Conservation (phyloP, 768 basidiomycete species). For the Tephrocybe sp. region DNA sequence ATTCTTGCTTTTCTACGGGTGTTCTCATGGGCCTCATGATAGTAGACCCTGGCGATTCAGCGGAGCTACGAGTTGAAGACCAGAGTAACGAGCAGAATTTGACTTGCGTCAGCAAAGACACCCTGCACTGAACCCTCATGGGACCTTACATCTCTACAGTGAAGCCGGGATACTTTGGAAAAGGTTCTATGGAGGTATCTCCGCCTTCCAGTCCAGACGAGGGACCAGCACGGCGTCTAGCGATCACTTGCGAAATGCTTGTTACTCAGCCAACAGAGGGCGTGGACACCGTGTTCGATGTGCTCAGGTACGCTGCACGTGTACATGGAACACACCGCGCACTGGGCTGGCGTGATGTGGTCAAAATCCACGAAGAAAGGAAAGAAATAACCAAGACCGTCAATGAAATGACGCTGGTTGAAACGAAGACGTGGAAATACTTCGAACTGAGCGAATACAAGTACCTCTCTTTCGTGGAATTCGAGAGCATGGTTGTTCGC, state of each 20-base stretch:
- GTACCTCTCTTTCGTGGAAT: slow-evolving; percentile 73
- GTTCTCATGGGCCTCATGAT: too few relatives aligned
- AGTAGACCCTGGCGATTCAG: not conserved
- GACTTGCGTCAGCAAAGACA: not conserved
- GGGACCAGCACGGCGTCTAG: slow-evolving; percentile 56
- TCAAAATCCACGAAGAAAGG: slow-evolving; percentile 75
- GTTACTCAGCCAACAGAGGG: slow-evolving; percentile 71
- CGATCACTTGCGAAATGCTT: slow-evolving; percentile 55
- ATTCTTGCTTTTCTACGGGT: too few relatives aligned
- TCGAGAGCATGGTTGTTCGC: slow-evolving; percentile 62
- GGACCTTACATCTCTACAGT: slow-evolving; percentile 26
- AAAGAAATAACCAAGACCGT: slow-evolving; percentile 87
- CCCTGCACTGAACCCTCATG: not conserved
- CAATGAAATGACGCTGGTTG: slow-evolving; percentile 75
- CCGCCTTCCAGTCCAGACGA: slow-evolving; percentile 42
- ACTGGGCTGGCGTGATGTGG: slow-evolving; percentile 76
- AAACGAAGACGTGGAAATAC: slow-evolving; percentile 96
- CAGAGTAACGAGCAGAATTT: not conserved
- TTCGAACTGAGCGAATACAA: slow-evolving; percentile 90
- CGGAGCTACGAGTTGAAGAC: too few relatives aligned
- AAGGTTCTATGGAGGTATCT: slow-evolving; percentile 64
- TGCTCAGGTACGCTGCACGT: slow-evolving; percentile 71
- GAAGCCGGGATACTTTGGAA: slow-evolving; percentile 50
- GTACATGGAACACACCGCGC: slow-evolving; percentile 75
- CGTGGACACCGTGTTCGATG: slow-evolving; percentile 78